Conservation (phyloP, 2,329 filamentous ascomycete species). For the Diplodia sapinea region DNA sequence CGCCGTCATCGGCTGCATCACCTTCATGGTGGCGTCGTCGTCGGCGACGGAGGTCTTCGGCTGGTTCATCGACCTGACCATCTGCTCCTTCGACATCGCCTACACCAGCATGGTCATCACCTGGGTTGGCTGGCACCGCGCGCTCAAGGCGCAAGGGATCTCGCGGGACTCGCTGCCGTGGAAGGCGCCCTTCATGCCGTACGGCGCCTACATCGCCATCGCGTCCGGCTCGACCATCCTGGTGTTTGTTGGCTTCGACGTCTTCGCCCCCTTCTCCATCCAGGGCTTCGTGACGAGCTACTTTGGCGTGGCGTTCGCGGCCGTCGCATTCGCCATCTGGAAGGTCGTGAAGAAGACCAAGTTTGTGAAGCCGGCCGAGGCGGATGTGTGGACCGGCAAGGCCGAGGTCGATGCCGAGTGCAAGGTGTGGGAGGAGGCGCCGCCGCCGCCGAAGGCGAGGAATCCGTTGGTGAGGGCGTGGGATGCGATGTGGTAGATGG, state of each 20-base stretch:
- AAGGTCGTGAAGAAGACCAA: conserved; percentile 42
- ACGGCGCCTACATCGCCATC: conserved; percentile 17
- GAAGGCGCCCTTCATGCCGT: conserved; percentile 17
- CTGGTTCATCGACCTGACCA: conserved; percentile 75
- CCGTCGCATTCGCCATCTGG: conserved; percentile 39
- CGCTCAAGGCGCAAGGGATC: conserved; percentile 57
- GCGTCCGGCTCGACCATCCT: neutral
- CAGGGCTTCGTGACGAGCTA: conserved; percentile 25
- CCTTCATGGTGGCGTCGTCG: conserved; percentile 74
- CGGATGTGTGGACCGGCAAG: conserved; percentile 18
- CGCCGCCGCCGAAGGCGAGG: conserved; percentile 7
- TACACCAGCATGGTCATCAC: conserved; percentile 61
- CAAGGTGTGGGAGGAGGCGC: conserved; percentile 20
- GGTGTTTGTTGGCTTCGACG: conserved; percentile 21
- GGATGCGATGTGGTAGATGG: conserved; percentile 13
- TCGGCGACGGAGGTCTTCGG: conserved; percentile 69
- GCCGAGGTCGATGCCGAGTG: conserved; percentile 23
- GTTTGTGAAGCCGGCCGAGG: conserved; percentile 34
- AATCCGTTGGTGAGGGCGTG: conserved; percentile 10
- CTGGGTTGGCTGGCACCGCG: conserved; percentile 64
- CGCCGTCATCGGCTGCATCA: conserved; percentile 70
- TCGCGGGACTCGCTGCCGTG: conserved; percentile 50
- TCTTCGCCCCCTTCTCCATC: conserved; percentile 10
- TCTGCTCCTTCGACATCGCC: conserved; percentile 66
- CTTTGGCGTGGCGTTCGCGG: conserved; percentile 16